Percentiles rank a stretch among this genome's conserved stretches.
Conservation (phyloP, 139 green algal species). For the Chlamydomonas asymmetrica region DNA sequence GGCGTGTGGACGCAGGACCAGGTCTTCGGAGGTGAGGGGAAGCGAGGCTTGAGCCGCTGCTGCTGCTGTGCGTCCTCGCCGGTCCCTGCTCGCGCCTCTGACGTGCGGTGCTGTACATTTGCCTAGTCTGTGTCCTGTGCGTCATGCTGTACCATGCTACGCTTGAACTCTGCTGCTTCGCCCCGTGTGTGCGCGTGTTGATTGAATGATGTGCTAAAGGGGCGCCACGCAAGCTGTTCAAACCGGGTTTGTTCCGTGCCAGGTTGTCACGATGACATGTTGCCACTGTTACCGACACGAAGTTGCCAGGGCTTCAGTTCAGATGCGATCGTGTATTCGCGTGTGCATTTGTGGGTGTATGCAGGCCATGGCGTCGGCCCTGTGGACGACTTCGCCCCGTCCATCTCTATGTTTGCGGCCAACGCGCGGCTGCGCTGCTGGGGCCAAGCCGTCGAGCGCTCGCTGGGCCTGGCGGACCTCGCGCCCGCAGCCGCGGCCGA, state of each 20-base stretch:
- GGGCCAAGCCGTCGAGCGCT: slow-evolving; percentile 71
- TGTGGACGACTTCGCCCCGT: too few relatives aligned
- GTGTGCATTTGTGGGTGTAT: too few relatives aligned
- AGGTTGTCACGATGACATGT: too few relatives aligned
- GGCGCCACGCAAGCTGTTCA: too few relatives aligned
- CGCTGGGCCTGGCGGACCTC: slow-evolving; percentile 66
- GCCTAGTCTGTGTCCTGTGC: not conserved
- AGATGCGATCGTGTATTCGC: too few relatives aligned
- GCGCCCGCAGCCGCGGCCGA: slow-evolving; percentile 3
- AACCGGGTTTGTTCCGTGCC: too few relatives aligned
- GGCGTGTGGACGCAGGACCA: slow-evolving; percentile 77
- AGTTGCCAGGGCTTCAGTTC: too few relatives aligned
- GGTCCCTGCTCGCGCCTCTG: slow-evolving; percentile 11
- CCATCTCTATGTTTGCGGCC: too few relatives aligned
- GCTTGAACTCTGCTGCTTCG: not conserved
- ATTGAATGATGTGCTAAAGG: not conserved
- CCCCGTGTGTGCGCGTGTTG: not conserved
- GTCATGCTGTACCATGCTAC: not conserved
- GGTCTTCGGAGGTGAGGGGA: slow-evolving; percentile 13
- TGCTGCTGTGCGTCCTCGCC: too few relatives aligned
- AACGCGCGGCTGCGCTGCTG: too few relatives aligned
- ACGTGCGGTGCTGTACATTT: not conserved
- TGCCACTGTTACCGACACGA: too few relatives aligned
- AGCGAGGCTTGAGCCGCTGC: slow-evolving; percentile 3
- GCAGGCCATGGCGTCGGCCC: too few relatives aligned